These are phyloP conservation scores for Drechslerella coelobrocha DNA, from an alignment of 2,329 filamentous ascomycete species.

Conservation along the genomic window DNA sequence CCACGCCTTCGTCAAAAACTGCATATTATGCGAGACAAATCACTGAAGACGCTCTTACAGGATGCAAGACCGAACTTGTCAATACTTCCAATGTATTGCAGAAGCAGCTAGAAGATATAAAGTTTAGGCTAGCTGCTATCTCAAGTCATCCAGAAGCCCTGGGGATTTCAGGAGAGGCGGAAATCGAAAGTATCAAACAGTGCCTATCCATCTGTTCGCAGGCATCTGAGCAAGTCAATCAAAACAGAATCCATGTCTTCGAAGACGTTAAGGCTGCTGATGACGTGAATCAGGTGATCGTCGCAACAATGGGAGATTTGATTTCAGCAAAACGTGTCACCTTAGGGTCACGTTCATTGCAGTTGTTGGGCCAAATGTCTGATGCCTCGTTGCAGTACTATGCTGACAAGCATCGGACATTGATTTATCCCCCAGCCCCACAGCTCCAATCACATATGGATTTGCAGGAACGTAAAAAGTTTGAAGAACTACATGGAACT, in stretches of 20 bases:
- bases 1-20: constrained; percentile 28
- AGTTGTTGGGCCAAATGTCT: constrained; percentile 54
- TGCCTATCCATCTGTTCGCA: constrained; percentile 55
- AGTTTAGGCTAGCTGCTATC: constrained; percentile 50
- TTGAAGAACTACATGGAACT: constrained; percentile 33
- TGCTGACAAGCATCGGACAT: not conserved
- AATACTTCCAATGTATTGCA: constrained; percentile 53
- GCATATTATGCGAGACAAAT: constrained; percentile 50
- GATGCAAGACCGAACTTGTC: constrained; percentile 52
- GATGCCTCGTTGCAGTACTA: constrained; percentile 56
- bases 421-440: constrained; percentile 27
- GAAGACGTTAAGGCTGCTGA: constrained; percentile 56
- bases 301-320: constrained; percentile 57
- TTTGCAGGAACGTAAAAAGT: constrained; percentile 1
- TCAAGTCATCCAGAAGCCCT: constrained; percentile 21
- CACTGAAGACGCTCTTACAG: constrained; percentile 46
- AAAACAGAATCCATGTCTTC: constrained; percentile 55
- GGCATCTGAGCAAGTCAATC: constrained; percentile 54
- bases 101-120: constrained; percentile 52
- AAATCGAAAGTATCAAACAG: constrained; percentile 55
- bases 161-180: constrained; percentile 52
- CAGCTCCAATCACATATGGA: not conserved
- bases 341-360: constrained; percentile 52
- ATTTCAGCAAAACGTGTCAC: constrained; percentile 56
- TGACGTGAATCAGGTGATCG: constrained; percentile 56